Base-by-base conservation (phyloP, 2,329 filamentous ascomycete genomes). In the Orbilia javanica region DNA sequence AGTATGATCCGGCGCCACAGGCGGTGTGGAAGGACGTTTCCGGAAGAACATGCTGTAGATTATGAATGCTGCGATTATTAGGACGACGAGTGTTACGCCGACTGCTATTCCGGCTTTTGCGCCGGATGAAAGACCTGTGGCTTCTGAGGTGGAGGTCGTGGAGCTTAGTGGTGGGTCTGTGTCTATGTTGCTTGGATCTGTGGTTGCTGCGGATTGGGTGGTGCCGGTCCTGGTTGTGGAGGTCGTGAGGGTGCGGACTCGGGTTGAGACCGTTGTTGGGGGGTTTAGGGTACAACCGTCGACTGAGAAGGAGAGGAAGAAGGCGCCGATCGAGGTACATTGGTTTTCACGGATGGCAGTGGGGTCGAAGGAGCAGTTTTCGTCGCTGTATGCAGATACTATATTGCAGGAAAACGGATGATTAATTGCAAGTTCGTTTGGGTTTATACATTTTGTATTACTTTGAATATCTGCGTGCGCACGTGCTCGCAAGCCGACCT, bases 21-120 rank as follows among this genome's bases (percentile, higher is more conserved):
- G 74, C 4, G 67, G 64, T 0, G 52, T 52, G 39, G 5, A 4
- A 5, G 65, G 67, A 29, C 67, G 67, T 20, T 39, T 62, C 25
- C 10, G 1, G 66, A 63, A 31, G 53, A 65, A 46, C 18, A 67
- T 44, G 42, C 44, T 50, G 52, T 62, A 52, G 48, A 67, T 27
- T n/a, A 71, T 10, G 3, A 63, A 11, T 5, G 39, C 66, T 13
- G 29, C 50, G 36, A 71, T 20, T 13, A 52, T 8, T 1, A 77
- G 11, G 20, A 55, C 72, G 11, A 3, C 48, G 36, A 76, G 22
- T 13, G 71, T 64, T 18, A 53, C 46, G 18, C 73, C 73, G n/a
- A 77, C 67, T n/a, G 73, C 73, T 29, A 77, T 70, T 6, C 73
- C 73, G 13, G 66, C 66, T 46, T 62, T 52, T 34, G 73, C 73